Evolutionary conservation across 2,329 filamentous ascomycete species (phyloP).

Genomic region (Trichoderma sp.): DNA sequence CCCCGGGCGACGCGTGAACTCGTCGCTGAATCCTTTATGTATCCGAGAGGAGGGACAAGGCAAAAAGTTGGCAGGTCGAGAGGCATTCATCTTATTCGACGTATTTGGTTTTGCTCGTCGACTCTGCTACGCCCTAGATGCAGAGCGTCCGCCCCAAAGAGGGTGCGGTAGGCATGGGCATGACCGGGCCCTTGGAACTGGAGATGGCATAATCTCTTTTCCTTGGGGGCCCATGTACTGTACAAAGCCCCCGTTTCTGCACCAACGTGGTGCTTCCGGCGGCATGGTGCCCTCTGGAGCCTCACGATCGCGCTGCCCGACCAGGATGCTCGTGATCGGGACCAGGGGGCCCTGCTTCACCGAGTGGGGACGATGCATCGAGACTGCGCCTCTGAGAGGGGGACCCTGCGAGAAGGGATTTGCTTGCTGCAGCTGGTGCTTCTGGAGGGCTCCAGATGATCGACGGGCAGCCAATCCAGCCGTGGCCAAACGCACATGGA

Average conservation of each 20-base stretch:
- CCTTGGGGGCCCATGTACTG: slow-evolving; percentile 15
- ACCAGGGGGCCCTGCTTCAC: slow-evolving; percentile 20
- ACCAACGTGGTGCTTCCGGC: slow-evolving; percentile 9
- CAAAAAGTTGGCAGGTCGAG: neutral
- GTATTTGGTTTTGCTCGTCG: neutral
- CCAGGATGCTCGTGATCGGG: slow-evolving; percentile 20
- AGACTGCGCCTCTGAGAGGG: neutral
- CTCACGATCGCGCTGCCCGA: slow-evolving; percentile 24
- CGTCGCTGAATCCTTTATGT: slow-evolving; percentile 28
- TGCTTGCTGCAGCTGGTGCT: neutral
- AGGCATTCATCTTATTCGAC: slow-evolving; percentile 10
- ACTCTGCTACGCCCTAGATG: slow-evolving; percentile 20
- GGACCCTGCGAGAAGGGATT: neutral
- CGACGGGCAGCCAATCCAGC: slow-evolving; percentile 21
- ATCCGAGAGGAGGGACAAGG: neutral
- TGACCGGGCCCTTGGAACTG: slow-evolving; percentile 15
- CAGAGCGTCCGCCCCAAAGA: slow-evolving; percentile 13
- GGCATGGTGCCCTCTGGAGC: slow-evolving; percentile 3
- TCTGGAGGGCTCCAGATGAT: slow-evolving; percentile 23
- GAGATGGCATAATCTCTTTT: slow-evolving; percentile 27
- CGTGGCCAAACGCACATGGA: neutral
- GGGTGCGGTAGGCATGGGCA: slow-evolving; percentile 22
- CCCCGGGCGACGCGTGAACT: slow-evolving; percentile 5
- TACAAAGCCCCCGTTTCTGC: slow-evolving; percentile 12
- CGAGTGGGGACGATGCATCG: slow-evolving; percentile 19